Percentiles rank a stretch among this genome's conserved stretches.
These are phyloP conservation scores for Alternaria tenuissima DNA, from an alignment of 2,329 filamentous ascomycete species.

Conservation along the genomic window DNA sequence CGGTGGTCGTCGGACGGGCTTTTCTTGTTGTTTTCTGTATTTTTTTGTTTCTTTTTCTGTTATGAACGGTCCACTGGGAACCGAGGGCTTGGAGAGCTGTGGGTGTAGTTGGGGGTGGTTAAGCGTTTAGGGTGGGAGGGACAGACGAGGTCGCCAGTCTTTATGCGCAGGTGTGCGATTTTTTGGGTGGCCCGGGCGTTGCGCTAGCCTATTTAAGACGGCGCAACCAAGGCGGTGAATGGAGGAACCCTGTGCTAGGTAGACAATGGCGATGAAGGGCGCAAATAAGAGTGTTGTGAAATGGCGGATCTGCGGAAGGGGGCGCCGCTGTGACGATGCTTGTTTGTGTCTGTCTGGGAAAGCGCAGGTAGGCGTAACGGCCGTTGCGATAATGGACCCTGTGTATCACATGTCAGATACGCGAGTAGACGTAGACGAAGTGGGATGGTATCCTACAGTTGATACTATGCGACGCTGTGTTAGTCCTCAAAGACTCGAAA, in stretches of 20 bases:
- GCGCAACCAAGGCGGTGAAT: constrained; percentile 33
- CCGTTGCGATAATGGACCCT: constrained; percentile 4
- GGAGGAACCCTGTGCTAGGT: constrained; percentile 23
- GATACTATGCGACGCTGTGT: background rate
- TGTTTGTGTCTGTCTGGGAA: background rate
- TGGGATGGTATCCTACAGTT: background rate
- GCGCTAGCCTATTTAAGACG: constrained; percentile 25
- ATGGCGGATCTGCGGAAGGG: background rate
- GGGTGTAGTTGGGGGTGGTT: constrained; percentile 33
- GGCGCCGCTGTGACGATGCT: background rate
- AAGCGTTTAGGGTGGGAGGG: constrained; percentile 30
- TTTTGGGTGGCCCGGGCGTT: constrained; percentile 26
- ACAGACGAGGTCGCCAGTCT: constrained; percentile 27
- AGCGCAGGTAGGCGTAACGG: constrained; percentile 7
- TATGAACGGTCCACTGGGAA: constrained; percentile 46
- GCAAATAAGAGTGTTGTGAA: constrained; percentile 1
- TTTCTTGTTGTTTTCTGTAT: constrained; percentile 50
- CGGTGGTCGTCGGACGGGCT: constrained; percentile 39
- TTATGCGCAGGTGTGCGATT: constrained; percentile 39
- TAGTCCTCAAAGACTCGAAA: background rate
- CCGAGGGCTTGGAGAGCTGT: constrained; percentile 38
- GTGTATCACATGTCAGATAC: constrained; percentile 17
- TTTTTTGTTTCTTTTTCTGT: constrained; percentile 52
- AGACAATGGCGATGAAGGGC: constrained; percentile 10
- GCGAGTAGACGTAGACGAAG: background rate